Base-by-base conservation (phyloP, 805 yeast species). In the Yarrowia phangngaensis region DNA sequence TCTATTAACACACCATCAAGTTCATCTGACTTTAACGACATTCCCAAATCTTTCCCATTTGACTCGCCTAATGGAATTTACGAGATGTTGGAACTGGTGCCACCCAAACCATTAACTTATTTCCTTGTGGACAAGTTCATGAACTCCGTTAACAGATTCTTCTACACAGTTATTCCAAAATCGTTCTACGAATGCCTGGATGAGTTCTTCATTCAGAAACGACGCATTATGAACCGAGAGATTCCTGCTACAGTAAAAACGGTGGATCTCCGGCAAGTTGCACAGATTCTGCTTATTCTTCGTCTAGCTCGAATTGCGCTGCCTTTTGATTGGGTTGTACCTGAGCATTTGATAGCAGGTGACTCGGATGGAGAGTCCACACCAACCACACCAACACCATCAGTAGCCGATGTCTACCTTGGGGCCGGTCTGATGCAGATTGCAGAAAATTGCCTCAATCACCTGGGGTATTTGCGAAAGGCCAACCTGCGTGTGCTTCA, bases 151-250 rank as follows among this genome's bases (percentile, higher is more conserved):
- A 41, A 41, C 35, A 34, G 48, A 22, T 41, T 41, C 22, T 41
- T 41, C 29, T 41, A 41, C 36, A 30, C 48, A n/a, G 35, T 41
- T n/a, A 41, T 41, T n/a, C 48, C 48, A 26, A 41, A 41, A 17
- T 20, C 35, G 13, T 41, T 41, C 28, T 41, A 41, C 29, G 48
- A 41, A 29, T 22, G 29, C 9, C 22, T 41, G 12, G 48, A 41
- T 22, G 35, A 29, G 35, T 41, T 41, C 30, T 41, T 41, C 35
- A 15, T 29, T 22, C 48, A 41, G 48, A 41, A 29, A 14, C 35
- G 30, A 35, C 34, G 48, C 7, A 41, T 41, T 17, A 34, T 20
- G 13, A 41, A 30, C 48, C 28, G 48, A 7, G 35, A 41, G 48
- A 30, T 41, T 15, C 35, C 48, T 2, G 35, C 35, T 15, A 41